Conservation (phyloP, 1,284 basidiomycete genomes). For the Cystobasidium slooffiae region DNA sequence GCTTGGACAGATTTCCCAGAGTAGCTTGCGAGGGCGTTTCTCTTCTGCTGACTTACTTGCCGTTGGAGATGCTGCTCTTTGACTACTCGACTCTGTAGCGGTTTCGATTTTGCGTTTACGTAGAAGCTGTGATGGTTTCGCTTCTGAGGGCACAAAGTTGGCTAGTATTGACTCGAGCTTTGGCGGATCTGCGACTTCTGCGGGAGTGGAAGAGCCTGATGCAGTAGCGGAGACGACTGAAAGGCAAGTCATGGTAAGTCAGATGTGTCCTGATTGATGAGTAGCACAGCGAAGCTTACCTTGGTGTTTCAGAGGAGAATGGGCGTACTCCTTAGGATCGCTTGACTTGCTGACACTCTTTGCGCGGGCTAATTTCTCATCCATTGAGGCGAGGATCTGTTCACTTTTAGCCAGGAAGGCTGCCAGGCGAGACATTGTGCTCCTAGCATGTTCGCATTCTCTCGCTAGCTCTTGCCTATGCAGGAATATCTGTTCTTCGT, state of each 20-base stretch:
- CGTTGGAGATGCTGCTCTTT: neutral
- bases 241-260: neutral
- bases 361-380: constrained; percentile 1
- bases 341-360: neutral
- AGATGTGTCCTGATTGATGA: neutral
- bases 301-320: constrained; percentile 26
- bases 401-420: constrained; percentile 28
- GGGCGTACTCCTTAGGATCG: neutral
- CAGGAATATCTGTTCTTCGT: constrained; percentile 19
- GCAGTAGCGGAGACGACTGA: constrained; percentile 1
- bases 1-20: constrained; percentile 43
- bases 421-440: constrained; percentile 14
- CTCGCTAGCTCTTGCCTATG: constrained; percentile 7
- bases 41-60: neutral
- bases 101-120: constrained; percentile 25
- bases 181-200: constrained; percentile 1
- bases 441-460: constrained; percentile 24
- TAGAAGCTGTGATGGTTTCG: constrained; percentile 29
- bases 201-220: neutral
- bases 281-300: neutral
- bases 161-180: constrained; percentile 20
- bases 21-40: constrained; percentile 16
- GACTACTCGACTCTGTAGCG: neutral
- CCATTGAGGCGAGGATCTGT: constrained; percentile 7
- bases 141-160: neutral